Conservation (phyloP, 345 rosid genomes). For the Lepidium didymum region DNA sequence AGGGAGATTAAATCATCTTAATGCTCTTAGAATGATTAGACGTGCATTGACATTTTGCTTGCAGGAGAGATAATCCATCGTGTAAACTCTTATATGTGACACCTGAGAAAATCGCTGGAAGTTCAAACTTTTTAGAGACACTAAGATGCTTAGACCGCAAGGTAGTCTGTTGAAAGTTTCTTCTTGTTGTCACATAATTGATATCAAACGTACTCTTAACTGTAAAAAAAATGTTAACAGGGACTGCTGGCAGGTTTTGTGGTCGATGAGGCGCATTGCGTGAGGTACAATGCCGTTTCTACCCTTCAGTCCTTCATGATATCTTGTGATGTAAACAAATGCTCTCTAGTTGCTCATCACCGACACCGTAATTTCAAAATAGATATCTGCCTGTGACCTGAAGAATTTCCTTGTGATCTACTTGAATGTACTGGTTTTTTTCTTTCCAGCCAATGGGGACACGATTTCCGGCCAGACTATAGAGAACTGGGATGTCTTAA, state of each 20-base stretch:
- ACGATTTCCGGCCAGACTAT: constrained; percentile 95
- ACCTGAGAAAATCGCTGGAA: constrained; percentile 85
- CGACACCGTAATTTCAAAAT: neutral
- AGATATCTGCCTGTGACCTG: neutral
- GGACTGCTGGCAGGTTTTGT: constrained; percentile 73
- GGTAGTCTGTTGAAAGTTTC: constrained; percentile 33
- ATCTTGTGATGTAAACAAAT: neutral
- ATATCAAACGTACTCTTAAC: neutral
- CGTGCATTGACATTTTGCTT: constrained; percentile 5
- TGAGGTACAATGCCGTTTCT: constrained; percentile 45
- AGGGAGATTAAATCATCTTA: neutral
- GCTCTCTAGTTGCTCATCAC: neutral
- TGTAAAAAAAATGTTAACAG: constrained; percentile 26
- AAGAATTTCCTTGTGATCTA: neutral
- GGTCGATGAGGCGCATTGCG: constrained; percentile 93
- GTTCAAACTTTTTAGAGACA: constrained; percentile 47
- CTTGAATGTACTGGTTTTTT: neutral
- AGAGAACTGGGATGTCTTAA: constrained; percentile 74
- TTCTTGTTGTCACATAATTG: neutral
- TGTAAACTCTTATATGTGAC: constrained; percentile 91
- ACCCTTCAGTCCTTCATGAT: neutral
- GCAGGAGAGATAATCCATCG: constrained; percentile 66
- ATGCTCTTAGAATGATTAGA: neutral
- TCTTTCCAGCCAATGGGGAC: constrained; percentile 90
- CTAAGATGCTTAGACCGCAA: constrained; percentile 55